These are phyloP conservation scores for Akanthomyces dipterigenus DNA, from an alignment of 2,329 filamentous ascomycete genomes.

Conservation along the genomic window DNA sequence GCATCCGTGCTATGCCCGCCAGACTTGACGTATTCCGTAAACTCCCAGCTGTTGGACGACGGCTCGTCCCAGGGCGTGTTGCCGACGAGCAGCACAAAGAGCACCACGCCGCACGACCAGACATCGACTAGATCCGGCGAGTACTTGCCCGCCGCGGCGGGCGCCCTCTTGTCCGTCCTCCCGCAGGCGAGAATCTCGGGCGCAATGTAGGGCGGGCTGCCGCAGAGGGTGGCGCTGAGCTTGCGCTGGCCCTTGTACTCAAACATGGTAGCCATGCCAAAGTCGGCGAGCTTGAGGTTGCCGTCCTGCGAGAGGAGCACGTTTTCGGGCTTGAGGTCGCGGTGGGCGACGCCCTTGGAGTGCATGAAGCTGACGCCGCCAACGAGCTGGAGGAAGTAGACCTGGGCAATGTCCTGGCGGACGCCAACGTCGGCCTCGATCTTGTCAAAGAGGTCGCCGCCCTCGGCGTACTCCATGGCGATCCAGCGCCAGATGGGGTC, in stretches of 20 bases:
- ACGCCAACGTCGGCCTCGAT: slow-evolving; percentile 97
- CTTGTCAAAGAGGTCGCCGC: slow-evolving; percentile 97
- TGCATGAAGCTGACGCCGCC: slow-evolving; percentile 92
- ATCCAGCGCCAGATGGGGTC: slow-evolving; percentile 91
- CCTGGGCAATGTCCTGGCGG: slow-evolving; percentile 87
- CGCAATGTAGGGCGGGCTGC: slow-evolving; percentile 93
- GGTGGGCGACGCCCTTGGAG: slow-evolving; percentile 88
- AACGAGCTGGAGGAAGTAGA: slow-evolving; percentile 91
- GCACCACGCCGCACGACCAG: slow-evolving; percentile 96
- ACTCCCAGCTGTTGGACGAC: slow-evolving; percentile 80
- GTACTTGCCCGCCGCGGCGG: slow-evolving; percentile 54
- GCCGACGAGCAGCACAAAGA: slow-evolving; percentile 89
- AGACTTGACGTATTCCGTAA: slow-evolving; percentile 74
- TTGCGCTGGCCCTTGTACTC: slow-evolving; percentile 80
- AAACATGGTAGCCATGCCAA: slow-evolving; percentile 91
- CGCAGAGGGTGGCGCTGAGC: slow-evolving; percentile 81
- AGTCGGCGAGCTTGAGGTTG: slow-evolving; percentile 90
- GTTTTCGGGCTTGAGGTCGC: slow-evolving; percentile 91
- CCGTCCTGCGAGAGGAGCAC: slow-evolving; percentile 81
- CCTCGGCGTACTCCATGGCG: slow-evolving; percentile 93
- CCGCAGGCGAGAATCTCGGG: slow-evolving; percentile 71
- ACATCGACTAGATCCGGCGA: slow-evolving; percentile 79
- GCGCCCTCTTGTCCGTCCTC: slow-evolving; percentile 37
- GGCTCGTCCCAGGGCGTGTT: slow-evolving; percentile 98
- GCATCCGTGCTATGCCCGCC: slow-evolving; percentile 78